A percentile compares a stretch with the other conserved stretches of the same genome.
Conservation (phyloP, 2,329 filamentous ascomycete genomes). For the Pseudocercospora crystallina region DNA sequence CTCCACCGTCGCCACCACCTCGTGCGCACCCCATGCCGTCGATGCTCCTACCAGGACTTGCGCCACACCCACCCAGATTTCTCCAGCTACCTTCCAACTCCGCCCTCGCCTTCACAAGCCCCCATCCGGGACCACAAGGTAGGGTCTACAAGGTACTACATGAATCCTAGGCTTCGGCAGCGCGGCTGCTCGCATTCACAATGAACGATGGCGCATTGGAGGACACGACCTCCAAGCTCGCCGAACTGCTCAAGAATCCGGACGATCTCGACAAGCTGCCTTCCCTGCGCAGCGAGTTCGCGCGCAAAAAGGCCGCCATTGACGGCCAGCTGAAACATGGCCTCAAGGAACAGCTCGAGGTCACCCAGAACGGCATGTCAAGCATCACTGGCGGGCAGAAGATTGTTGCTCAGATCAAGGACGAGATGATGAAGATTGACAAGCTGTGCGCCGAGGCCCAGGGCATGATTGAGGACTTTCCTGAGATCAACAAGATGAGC, state of each 20-base stretch:
- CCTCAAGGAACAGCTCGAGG: slow-evolving; percentile 87
- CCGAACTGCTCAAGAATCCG: slow-evolving; percentile 89
- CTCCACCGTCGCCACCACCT: background rate
- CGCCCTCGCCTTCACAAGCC: too few species aligned
- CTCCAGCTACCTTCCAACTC: too few species aligned
- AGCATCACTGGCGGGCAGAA: slow-evolving; percentile 87
- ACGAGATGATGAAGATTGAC: slow-evolving; percentile 98
- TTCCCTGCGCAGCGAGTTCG: slow-evolving; percentile 85
- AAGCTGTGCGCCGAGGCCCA: slow-evolving; percentile 95
- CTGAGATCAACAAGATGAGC: slow-evolving; percentile 85
- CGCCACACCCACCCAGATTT: too few species aligned
- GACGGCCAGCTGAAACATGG: slow-evolving; percentile 87
- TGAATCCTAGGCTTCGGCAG: too few species aligned
- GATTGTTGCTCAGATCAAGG: slow-evolving; percentile 88
- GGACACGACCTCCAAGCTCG: slow-evolving; percentile 61
- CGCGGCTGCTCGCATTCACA: background rate
- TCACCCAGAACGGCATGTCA: slow-evolving; percentile 89
- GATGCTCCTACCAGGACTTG: too few species aligned
- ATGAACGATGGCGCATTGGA: slow-evolving; percentile 35
- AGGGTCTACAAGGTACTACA: too few species aligned
- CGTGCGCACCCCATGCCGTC: background rate
- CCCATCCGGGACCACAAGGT: too few species aligned
- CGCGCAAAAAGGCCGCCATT: slow-evolving; percentile 87
- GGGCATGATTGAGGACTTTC: slow-evolving; percentile 96
- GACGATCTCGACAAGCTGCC: slow-evolving; percentile 97